Conservation (phyloP, 352 stramenopile species). For the Globisporangium nagaii region DNA sequence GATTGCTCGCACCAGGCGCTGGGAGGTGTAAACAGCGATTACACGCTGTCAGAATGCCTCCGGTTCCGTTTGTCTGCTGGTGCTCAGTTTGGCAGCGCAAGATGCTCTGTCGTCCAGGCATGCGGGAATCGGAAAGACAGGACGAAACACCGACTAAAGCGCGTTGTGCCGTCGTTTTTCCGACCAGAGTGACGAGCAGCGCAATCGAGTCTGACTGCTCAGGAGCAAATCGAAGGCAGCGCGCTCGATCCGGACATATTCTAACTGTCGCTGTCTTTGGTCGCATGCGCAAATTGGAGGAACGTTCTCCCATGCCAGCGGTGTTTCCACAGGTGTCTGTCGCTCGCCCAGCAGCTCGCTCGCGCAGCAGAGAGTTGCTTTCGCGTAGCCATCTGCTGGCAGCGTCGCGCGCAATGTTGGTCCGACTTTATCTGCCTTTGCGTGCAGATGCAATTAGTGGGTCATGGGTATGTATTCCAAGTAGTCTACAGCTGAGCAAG, state of each 20-base stretch:
- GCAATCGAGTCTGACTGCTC: not conserved
- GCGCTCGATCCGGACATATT: too few relatives aligned
- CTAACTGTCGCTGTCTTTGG: not conserved
- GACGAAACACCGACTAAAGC: not conserved
- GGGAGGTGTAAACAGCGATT: too few relatives aligned
- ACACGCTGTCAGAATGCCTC: too few relatives aligned
- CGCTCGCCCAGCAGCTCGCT: not conserved
- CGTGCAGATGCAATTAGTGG: too few relatives aligned
- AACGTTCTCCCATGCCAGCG: not conserved
- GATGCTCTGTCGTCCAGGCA: not conserved
- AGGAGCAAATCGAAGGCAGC: too few relatives aligned
- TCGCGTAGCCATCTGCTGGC: not conserved
- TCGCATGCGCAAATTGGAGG: conserved; percentile 1
- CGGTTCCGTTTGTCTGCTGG: not conserved
- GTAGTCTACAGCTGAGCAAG: not conserved
- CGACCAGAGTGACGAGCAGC: not conserved
- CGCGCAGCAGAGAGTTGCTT: not conserved
- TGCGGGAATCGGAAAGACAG: not conserved
- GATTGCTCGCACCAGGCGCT: too few relatives aligned
- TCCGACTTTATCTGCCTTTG: conserved; percentile 6
- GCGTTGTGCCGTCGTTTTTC: not conserved
- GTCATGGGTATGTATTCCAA: not conserved
- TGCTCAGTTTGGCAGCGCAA: not conserved
- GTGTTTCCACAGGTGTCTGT: too few relatives aligned
- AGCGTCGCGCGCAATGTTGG: not conserved